Conservation (phyloP, 345 rosid species). For the Salix koriyanagi region DNA sequence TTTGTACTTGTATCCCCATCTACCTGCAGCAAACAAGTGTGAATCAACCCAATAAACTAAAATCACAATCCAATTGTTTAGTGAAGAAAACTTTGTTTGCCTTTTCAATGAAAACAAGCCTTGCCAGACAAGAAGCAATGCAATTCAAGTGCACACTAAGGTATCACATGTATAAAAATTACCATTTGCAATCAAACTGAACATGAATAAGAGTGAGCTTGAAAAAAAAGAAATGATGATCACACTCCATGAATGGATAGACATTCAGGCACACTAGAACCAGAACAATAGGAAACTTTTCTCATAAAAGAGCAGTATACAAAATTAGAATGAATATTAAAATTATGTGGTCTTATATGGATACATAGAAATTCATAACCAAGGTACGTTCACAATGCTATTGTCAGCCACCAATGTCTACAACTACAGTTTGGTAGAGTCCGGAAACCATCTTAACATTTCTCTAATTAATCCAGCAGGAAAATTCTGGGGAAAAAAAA, state of each 20-base stretch:
- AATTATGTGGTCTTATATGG: neutral
- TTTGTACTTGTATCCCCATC: conserved; percentile 97
- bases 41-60: conserved; percentile 3
- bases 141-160: neutral
- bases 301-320: neutral
- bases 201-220: neutral
- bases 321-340: neutral
- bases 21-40: conserved; percentile 46
- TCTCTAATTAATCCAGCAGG: neutral
- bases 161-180: neutral
- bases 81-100: neutral
- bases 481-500: neutral
- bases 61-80: neutral
- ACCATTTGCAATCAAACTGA: neutral
- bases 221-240: neutral
- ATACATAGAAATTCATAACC: neutral
- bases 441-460: neutral
- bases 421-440: neutral
- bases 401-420: neutral
- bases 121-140: neutral
- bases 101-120: neutral
- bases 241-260: neutral
- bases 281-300: neutral
- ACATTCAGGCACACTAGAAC: neutral
- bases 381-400: neutral